Base-by-base conservation (phyloP, 2,329 filamentous ascomycete species). In the Hypoxylon sp. region DNA sequence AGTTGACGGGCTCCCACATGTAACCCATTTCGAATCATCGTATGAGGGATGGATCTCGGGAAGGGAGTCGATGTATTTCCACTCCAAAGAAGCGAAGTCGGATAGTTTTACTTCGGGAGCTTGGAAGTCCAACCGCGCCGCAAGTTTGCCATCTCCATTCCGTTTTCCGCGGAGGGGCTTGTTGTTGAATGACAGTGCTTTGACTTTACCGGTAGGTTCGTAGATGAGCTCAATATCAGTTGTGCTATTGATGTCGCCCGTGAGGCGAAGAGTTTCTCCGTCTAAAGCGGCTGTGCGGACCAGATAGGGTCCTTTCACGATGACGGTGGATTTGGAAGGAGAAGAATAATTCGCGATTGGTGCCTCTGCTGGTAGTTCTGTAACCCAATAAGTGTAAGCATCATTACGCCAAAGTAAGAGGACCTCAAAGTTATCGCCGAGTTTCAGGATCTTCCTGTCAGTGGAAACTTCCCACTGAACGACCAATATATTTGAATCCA, bases 231-330 rank as follows among this genome's bases (percentile, higher is more conserved):
- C 91, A 13, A 95, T 79, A 0, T 86, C 74, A 0, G 89, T 89
- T 0, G 91, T 93, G 0, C 84, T 78, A 72, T 95, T 94, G 68
- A 94, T 84, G 73, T 96, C 92, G 2, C 90, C 92, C 3, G 86
- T 87, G 2, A 95, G 77, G 11, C 86, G 82, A 3, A 95, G 82
- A 1, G 84, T 84, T n/a, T 80, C 81, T 1, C 84, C 87, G 4
- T 85, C 73, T 1, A 91, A 77, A 2, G 84, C 83, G 0, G 89
- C 89, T 0, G 85, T 88, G 6, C 91, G 86, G 37, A 92, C 76
- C 0, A 93, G 83, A 73, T 92, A 91, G 8, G 88, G 87, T 0
- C 86, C 89, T 66, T 89, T 87, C 55, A 90, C 78, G 44, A 93
- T 88, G 17, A 91, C 82, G n/a, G 58, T 32, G 2, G 72, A 68